Percentiles rank a stretch among this genome's conserved stretches.
Conservation (phyloP, 345 rosid species). For the Ceriops tagal region DNA sequence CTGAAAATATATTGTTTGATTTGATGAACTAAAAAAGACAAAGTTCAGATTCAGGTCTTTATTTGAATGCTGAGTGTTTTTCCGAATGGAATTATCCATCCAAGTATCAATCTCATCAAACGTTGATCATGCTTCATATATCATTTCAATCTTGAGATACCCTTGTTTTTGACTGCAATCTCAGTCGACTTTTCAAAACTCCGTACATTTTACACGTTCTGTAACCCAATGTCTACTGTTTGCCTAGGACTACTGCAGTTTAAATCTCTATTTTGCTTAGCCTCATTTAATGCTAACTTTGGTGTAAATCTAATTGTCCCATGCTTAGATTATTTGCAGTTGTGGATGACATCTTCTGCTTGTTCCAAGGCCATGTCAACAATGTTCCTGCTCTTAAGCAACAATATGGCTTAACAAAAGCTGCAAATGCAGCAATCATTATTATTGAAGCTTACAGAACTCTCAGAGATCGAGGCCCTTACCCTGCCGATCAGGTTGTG, state of each 20-base stretch:
- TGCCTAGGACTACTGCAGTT: neutral
- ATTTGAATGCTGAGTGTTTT: neutral
- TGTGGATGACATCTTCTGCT: slow-evolving; percentile 88
- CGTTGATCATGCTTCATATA: neutral
- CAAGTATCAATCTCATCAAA: too few species aligned
- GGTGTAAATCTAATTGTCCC: slow-evolving; percentile 2
- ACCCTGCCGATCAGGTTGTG: slow-evolving; percentile 88
- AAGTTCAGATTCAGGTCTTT: slow-evolving; percentile 3
- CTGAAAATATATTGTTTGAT: too few species aligned
- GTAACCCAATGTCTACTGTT: neutral
- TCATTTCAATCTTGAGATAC: neutral
- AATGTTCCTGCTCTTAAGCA: slow-evolving; percentile 80
- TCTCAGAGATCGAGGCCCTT: slow-evolving; percentile 92
- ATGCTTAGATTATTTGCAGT: slow-evolving; percentile 71
- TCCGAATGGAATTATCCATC: neutral
- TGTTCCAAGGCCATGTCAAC: slow-evolving; percentile 89
- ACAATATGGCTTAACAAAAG: slow-evolving; percentile 81
- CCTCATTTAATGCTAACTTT: neutral
- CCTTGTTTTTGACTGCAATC: neutral
- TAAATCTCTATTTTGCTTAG: neutral
- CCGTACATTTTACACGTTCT: too few species aligned
- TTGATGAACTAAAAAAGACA: neutral
- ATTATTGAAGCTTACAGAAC: slow-evolving; percentile 87
- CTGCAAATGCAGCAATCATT: slow-evolving; percentile 81
- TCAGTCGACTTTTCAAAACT: too few species aligned